Conservation (phyloP, 805 yeast species). For the Candida easanensis region DNA sequence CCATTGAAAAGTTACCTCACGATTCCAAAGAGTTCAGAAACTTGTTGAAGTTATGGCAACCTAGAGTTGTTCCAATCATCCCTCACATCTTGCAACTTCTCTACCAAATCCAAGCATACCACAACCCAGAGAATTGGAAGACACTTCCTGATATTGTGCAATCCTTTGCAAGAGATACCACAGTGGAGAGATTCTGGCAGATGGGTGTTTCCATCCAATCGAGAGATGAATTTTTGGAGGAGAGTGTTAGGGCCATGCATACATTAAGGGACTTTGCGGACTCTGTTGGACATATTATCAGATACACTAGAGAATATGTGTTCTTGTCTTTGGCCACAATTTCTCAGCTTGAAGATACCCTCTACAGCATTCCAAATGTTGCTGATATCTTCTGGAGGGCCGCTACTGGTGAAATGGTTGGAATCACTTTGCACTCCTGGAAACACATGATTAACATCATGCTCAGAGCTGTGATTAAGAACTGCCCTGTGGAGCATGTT, state of each 20-base stretch:
- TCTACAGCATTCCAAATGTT: conserved; percentile 81
- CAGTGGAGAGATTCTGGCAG: conserved; percentile 97
- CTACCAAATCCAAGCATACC: conserved; percentile 90
- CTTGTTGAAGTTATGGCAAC: conserved; percentile 81
- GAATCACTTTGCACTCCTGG: conserved; percentile 95
- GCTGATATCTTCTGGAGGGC: conserved; percentile 80
- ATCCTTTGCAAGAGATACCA: conserved; percentile 83
- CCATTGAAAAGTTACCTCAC: conserved; percentile 86
- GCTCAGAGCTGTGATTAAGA: conserved; percentile 78
- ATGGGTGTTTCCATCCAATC: conserved; percentile 95
- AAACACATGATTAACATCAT: conserved; percentile 92
- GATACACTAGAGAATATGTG: conserved; percentile 96
- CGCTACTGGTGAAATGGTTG: conserved; percentile 67
- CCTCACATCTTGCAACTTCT: conserved; percentile 87
- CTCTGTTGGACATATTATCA: conserved; percentile 90
- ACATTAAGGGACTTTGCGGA: conserved; percentile 96
- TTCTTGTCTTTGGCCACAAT: conserved; percentile 86
- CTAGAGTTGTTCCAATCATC: conserved; percentile 85
- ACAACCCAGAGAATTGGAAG: conserved; percentile 89
- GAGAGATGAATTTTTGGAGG: conserved; percentile 90
- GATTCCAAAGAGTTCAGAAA: conserved; percentile 67
- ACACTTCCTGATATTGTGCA: conserved; percentile 87
- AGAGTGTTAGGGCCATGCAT: conserved; percentile 88
- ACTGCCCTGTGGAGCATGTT: conserved; percentile 76
- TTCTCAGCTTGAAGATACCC: conserved; percentile 82